Percentiles rank a stretch among this genome's conserved stretches.
phyloP scores from a whole-genome alignment of 305 asterid species.

The Solanum hybrid region DNA sequence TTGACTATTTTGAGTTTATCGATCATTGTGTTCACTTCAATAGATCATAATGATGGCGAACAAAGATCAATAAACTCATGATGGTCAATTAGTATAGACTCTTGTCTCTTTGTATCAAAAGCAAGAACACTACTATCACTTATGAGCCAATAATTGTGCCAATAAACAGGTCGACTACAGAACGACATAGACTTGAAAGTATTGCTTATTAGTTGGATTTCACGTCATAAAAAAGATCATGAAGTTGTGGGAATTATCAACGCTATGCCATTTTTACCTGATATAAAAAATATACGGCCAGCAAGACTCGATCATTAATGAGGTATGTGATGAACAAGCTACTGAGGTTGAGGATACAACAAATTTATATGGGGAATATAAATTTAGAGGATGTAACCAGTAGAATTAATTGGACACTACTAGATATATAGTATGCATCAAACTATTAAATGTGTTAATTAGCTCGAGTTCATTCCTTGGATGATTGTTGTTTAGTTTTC shows the following conservation, averaged over 20 bases:
- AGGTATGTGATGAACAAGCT: no score
- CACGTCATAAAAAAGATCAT: background rate
- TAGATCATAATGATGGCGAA: background rate
- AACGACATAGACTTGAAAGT: background rate
- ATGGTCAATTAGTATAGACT: background rate
- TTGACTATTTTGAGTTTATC: background rate
- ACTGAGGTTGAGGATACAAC: no score
- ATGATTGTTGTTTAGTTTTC: no score
- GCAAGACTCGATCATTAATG: no score
- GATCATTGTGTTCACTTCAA: background rate
- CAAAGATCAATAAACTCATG: background rate
- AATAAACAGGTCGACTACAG: background rate
- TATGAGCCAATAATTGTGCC: background rate
- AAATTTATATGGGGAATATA: no score
- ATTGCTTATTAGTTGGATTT: background rate
- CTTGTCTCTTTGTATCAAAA: background rate
- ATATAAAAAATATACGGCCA: no score
- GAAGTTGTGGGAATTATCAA: background rate
- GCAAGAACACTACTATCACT: background rate
- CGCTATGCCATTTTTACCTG: no score
- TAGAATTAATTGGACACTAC: no score
- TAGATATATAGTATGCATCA: no score
- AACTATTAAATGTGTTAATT: no score
- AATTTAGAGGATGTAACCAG: no score
- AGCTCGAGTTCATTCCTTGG: no score